phyloP scores from a whole-genome alignment of 768 basidiomycete species.

The Chiua virens region DNA sequence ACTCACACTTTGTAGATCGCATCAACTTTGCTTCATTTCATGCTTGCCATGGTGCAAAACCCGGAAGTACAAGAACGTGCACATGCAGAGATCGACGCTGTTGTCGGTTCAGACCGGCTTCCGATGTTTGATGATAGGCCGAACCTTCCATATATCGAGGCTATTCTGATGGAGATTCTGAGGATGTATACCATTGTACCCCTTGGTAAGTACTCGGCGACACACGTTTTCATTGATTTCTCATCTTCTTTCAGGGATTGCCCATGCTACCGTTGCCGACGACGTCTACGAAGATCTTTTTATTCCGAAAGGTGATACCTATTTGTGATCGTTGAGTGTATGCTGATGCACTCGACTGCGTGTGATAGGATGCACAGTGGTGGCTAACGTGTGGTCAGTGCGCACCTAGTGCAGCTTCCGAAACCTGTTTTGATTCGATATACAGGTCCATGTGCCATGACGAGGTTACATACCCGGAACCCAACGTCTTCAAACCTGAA shows the following conservation, averaged over 20 bases:
- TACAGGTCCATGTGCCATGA: no score
- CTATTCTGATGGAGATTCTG: background rate
- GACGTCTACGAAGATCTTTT: background rate
- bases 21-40: slow-evolving; percentile 23
- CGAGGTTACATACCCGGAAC: no score
- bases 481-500: no score
- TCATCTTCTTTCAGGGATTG: background rate
- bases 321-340: no score
- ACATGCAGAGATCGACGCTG: background rate
- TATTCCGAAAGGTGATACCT: background rate
- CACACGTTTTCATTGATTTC: background rate
- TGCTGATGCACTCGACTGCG: no score
- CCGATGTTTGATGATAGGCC: background rate
- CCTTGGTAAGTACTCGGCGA: background rate
- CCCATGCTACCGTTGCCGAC: background rate
- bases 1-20: slow-evolving; percentile 12
- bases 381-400: no score
- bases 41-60: slow-evolving; percentile 29
- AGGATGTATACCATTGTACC: background rate
- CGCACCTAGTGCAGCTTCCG: no score
- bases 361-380: no score
- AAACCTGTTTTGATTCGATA: no score
- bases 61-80: slow-evolving; percentile 24
- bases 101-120: background rate
- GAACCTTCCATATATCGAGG: background rate